These are phyloP conservation scores for Rhododendron ovatum DNA, from an alignment of 148 eudicot genomes.

Conservation along the genomic window DNA sequence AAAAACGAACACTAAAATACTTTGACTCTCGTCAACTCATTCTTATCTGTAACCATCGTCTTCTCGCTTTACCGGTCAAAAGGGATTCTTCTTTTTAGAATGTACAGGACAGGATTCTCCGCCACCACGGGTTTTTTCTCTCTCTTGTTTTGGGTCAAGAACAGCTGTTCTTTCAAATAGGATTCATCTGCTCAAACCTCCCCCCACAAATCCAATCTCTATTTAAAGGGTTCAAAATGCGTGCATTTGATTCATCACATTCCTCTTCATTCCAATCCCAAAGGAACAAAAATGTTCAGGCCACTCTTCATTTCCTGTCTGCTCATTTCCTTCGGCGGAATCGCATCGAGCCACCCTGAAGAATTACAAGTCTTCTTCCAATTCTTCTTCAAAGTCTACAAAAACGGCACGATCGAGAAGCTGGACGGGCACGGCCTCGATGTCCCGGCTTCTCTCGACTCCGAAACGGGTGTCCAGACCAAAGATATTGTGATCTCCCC, in stretches of 20 bases:
- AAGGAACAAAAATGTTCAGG: neutral
- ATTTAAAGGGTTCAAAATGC: neutral
- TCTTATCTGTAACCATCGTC: no score
- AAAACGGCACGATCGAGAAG: constrained; percentile 31
- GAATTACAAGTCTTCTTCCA: neutral
- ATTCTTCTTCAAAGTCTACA: constrained; percentile 11
- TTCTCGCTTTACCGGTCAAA: neutral
- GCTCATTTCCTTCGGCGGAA: neutral
- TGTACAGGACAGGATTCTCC: no score
- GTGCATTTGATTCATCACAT: neutral
- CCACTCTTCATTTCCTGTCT: neutral
- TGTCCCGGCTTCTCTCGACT: constrained; percentile 15
- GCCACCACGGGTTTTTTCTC: no score
- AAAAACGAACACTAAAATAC: no score
- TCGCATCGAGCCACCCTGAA: neutral
- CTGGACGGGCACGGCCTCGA: neutral
- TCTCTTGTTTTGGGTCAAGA: neutral
- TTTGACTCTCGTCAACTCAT: no score
- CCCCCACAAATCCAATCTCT: neutral
- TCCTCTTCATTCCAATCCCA: neutral
- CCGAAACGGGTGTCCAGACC: constrained; percentile 21
- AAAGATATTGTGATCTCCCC: constrained; percentile 27
- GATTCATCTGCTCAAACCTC: neutral
- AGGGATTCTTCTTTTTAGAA: no score
- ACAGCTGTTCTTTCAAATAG: neutral